Evolutionary conservation across 163 green algal species (phyloP), one percentile per base, ranked within the genome.

Genomic region (Scenedesmus sp.): DNA sequence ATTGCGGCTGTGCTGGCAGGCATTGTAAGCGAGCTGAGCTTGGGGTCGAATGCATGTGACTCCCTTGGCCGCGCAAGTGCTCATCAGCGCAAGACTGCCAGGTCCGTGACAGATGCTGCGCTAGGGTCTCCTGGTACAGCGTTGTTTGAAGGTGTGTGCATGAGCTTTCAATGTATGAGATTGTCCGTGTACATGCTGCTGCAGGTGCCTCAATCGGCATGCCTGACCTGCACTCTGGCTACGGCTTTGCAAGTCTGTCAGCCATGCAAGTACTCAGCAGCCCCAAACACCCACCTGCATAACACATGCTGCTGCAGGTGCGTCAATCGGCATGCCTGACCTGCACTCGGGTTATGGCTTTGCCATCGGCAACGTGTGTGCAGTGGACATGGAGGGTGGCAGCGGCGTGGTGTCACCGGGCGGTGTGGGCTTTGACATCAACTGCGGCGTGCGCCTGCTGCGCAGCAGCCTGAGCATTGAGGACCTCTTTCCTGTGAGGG

Each of bases 271-370:
- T 46, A 46, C 34, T 46, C 94, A 97, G 93, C 93, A 94, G 18
- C 98, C 96, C n/a, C 96, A 98, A 56, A 97, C 96, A 0, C 88
- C 12, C 66, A 46, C 34, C 34, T 46, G 34, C 34, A 46, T 46
- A 46, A 46, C 34, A 46, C 34, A 46, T 76, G 66, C 66, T 6
- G 66, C 66, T 6, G 66, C 84, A 89, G 84, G 84, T 20, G 46
- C 70, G 15, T 89, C 84, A 20, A 55, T 89, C 3, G 87, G 87
- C 26, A 92, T 99, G 82, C 97, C 97, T 6, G 97, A 99, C 90
- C 95, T 99, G 79, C 97, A 99, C 93, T 97, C 94, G 18, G 97
- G 97, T 6, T 99, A 99, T 91, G 97, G 97, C 59, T 99, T 99
- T 93, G 96, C 96, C 59, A 99, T 99, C 86, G 97, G 97, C 74